Evolutionary conservation across 768 basidiomycete genomes (phyloP).

Genomic region (Hericium rajendrae): DNA sequence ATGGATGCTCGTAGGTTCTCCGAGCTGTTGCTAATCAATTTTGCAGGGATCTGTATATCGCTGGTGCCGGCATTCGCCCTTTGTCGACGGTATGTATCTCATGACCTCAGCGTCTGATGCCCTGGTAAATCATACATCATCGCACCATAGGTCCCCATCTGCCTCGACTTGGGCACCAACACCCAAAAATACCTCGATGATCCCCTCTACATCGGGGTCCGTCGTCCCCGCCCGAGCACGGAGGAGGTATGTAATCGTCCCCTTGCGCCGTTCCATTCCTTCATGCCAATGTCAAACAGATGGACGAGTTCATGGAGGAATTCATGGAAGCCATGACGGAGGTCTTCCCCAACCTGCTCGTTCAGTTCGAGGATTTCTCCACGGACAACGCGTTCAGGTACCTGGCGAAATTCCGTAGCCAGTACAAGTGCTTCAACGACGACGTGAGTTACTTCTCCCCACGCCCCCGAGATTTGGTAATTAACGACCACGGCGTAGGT

Average conservation of each 20-base stretch:
- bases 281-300: conserved; percentile 41
- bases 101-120: background rate
- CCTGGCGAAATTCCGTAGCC: conserved; percentile 62
- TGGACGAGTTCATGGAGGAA: conserved; percentile 84
- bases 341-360: conserved; percentile 70
- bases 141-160: conserved; percentile 42
- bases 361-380: conserved; percentile 92
- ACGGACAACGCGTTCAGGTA: conserved; percentile 88
- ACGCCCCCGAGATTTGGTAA: background rate
- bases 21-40: conserved; percentile 1
- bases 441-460: conserved; percentile 45
- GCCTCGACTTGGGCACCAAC: conserved; percentile 85
- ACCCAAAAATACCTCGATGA: conserved; percentile 72
- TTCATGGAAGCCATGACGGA: conserved; percentile 78
- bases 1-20: conserved; percentile 2
- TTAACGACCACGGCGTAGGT: conserved; percentile 1
- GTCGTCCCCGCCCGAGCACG: conserved; percentile 23
- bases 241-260: conserved; percentile 18
- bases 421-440: conserved; percentile 81
- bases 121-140: background rate
- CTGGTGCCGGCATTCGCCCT: conserved; percentile 52
- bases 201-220: conserved; percentile 82
- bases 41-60: conserved; percentile 4
- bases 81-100: conserved; percentile 44
- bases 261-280: conserved; percentile 27